Evolutionary conservation across 306 rosid species (phyloP), one percentile per base, ranked within the genome.

Genomic region (Glycine tomentella): DNA sequence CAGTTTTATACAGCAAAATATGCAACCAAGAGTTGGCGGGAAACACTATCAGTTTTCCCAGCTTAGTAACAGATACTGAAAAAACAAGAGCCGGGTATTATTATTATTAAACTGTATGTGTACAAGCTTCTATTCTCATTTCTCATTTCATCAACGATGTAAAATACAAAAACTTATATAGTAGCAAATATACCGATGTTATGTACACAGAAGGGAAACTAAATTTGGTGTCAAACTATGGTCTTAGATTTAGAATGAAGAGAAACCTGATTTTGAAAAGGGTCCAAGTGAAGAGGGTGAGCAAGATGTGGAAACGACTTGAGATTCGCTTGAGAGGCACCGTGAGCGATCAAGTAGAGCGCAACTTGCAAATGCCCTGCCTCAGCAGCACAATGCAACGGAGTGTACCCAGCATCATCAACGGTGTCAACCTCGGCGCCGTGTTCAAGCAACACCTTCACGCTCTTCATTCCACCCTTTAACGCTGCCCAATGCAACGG

Each of bases 401-500:
- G 97, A 71, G 94, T 91, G 81, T 84, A 90, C 0, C 98, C 97
- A 0, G 81, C 88, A 55, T 90, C 89, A 56, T 93, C 98, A 0
- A 78, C 90, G 3, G 55, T 77, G 7, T 95, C 94, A 7, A 91
- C 90, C 17, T 69, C 86, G 4, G 97, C 99, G 14, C 94, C 96
- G 4, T 87, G 86, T 72, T 83, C 89, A 1, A 93, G 83, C 87
- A 95, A 66, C 3, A 85, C 76, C 88, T 91, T 88, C 17, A 89
- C 91, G 15, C 95, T 88, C 80, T 90, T 93, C 0, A 88, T 66
- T 61, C 91, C 38, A 0, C 98, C 99, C 78, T 95, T 95, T 74
- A 95, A 93, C 0, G 99, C 90, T 4, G 98, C 99, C 84, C 98
- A 87, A 66, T 95, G 98, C 42, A 95, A 53, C 4, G 99, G 87